These are phyloP conservation scores for Penicillium paxilli DNA, from an alignment of 495 filamentous ascomycete genomes.

Conservation along the genomic window DNA sequence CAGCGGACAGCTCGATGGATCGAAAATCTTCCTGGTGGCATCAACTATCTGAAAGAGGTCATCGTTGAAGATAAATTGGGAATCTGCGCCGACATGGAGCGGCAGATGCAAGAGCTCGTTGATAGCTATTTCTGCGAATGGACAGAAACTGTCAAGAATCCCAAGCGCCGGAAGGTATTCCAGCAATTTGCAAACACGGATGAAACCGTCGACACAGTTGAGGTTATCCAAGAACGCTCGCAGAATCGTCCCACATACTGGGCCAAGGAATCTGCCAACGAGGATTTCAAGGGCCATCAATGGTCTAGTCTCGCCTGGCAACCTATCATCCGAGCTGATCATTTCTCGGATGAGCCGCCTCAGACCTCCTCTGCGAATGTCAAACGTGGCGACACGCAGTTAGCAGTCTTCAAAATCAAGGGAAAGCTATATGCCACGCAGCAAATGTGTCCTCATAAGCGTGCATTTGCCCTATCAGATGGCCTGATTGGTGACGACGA, in stretches of 20 bases:
- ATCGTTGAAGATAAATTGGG: constrained; percentile 88
- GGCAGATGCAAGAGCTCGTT: constrained; percentile 87
- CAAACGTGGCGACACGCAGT: constrained; percentile 89
- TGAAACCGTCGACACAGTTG: constrained; percentile 69
- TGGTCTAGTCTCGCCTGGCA: constrained; percentile 84
- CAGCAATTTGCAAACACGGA: constrained; percentile 84
- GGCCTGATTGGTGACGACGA: constrained; percentile 80
- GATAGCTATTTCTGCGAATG: constrained; percentile 94
- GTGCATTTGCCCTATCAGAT: constrained; percentile 86
- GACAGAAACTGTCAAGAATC: constrained; percentile 78
- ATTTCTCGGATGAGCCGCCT: constrained; percentile 70
- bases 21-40: constrained; percentile 82
- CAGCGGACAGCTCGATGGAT: constrained; percentile 94
- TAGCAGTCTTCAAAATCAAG: constrained; percentile 85
- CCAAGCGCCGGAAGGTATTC: constrained; percentile 70
- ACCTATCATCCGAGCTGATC: constrained; percentile 70
- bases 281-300: constrained; percentile 72
- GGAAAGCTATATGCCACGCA: constrained; percentile 88
- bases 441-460: constrained; percentile 98
- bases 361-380: constrained; percentile 68
- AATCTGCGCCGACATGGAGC: constrained; percentile 81
- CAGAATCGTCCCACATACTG: constrained; percentile 83
- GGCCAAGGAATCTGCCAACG: constrained; percentile 66
- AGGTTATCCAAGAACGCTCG: constrained; percentile 70
- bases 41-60: constrained; percentile 81